These are phyloP conservation scores for Penicillium sp. DNA, from an alignment of 2,329 filamentous ascomycete species.

Conservation along the genomic window DNA sequence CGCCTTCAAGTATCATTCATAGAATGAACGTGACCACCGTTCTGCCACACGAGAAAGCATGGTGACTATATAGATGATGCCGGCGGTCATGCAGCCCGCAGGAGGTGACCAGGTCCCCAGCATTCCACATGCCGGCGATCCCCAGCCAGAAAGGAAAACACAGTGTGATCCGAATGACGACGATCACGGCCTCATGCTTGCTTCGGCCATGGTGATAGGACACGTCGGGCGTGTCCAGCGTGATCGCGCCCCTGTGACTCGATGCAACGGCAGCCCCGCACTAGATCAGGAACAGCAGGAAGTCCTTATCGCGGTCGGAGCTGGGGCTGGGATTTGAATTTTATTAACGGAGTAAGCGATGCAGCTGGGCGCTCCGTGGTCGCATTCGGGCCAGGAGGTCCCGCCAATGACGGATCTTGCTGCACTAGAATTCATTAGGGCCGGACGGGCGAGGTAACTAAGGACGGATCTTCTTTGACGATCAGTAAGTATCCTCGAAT, in stretches of 20 bases:
- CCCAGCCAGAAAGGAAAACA: slow-evolving; percentile 8
- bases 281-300: background rate
- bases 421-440: background rate
- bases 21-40: background rate
- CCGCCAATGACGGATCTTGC: slow-evolving; percentile 7
- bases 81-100: slow-evolving; percentile 8
- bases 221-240: background rate
- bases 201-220: slow-evolving; percentile 7
- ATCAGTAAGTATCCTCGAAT: background rate
- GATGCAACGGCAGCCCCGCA: slow-evolving; percentile 17
- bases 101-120: slow-evolving; percentile 4
- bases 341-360: background rate
- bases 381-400: slow-evolving; percentile 4
- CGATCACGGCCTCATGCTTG: slow-evolving; percentile 9
- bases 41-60: background rate
- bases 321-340: background rate
- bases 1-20: background rate
- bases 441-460: background rate
- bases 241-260: slow-evolving; percentile 10
- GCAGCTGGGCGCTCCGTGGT: slow-evolving; percentile 5
- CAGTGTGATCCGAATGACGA: background rate
- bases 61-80: slow-evolving; percentile 5
- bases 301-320: too few relatives aligned
- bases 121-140: slow-evolving; percentile 20
- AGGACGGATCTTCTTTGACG: background rate